Evolutionary conservation across 768 basidiomycete genomes (phyloP).

Genomic region (Chalciporus sphaerocephalus): DNA sequence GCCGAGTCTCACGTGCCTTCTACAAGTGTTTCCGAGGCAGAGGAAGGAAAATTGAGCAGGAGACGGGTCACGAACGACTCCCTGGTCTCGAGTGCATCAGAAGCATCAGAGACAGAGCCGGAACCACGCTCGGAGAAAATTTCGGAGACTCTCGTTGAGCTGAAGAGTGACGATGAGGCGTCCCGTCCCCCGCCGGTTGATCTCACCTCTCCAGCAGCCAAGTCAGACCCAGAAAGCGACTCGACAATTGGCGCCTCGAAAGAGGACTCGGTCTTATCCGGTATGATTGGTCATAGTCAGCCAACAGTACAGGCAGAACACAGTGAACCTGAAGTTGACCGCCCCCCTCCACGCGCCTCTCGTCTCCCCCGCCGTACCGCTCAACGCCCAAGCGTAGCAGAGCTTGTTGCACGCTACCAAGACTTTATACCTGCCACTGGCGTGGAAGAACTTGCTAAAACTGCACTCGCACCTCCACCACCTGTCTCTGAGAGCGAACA

Average conservation of each 20-base stretch:
- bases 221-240: constrained; percentile 73
- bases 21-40: constrained; percentile 68
- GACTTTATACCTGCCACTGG: constrained; percentile 71
- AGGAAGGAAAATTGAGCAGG: constrained; percentile 48
- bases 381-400: constrained; percentile 69
- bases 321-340: constrained; percentile 12
- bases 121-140: constrained; percentile 24
- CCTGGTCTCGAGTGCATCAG: constrained; percentile 65
- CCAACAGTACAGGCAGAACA: constrained; percentile 26
- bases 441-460: constrained; percentile 66
- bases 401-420: constrained; percentile 79
- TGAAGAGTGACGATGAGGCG: constrained; percentile 18
- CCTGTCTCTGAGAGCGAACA: constrained; percentile 78
- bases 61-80: constrained; percentile 52
- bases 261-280: constrained; percentile 19
- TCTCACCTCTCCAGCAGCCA: constrained; percentile 23
- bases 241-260: constrained; percentile 71
- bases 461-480: constrained; percentile 58
- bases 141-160: constrained; percentile 14
- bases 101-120: constrained; percentile 62
- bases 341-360: constrained; percentile 40
- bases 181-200: constrained; percentile 6
- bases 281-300: constrained; percentile 14
- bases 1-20: constrained; percentile 56
- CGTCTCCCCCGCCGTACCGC: constrained; percentile 58